Conservation (phyloP, 768 basidiomycete genomes). For the Suillus paluster region DNA sequence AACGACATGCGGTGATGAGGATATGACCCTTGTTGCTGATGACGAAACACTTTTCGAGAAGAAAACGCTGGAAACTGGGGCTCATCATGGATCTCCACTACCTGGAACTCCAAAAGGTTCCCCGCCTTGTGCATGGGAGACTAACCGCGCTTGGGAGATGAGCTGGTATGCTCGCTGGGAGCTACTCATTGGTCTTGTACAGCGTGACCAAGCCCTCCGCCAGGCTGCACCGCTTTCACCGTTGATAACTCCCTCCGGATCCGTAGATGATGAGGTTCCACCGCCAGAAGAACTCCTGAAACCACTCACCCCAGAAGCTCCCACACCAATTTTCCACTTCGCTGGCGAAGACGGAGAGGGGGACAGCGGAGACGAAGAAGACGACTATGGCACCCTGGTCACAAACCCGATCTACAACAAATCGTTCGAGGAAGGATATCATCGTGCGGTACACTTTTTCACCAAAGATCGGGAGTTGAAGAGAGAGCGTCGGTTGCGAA, state of each 20-base stretch:
- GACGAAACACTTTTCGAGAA: slow-evolving; percentile 24
- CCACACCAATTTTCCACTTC: slow-evolving; percentile 24
- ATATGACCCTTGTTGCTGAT: slow-evolving; percentile 59
- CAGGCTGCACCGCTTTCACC: slow-evolving; percentile 1
- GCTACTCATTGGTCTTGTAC: slow-evolving; percentile 49
- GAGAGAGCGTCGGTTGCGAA: neutral
- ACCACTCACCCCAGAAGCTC: neutral
- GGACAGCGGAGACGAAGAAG: slow-evolving; percentile 27
- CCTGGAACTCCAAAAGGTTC: neutral
- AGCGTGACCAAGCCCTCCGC: slow-evolving; percentile 29
- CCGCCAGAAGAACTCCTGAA: neutral
- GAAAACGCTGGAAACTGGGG: neutral
- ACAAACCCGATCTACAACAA: slow-evolving; percentile 19
- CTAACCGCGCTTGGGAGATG: slow-evolving; percentile 42
- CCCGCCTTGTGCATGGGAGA: slow-evolving; percentile 15
- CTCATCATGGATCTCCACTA: neutral
- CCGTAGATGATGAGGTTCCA: slow-evolving; percentile 2
- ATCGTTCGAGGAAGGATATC: slow-evolving; percentile 30
- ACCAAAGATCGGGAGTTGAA: slow-evolving; percentile 14
- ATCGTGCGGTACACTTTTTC: slow-evolving; percentile 31
- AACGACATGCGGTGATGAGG: slow-evolving; percentile 23
- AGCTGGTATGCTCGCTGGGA: slow-evolving; percentile 62
- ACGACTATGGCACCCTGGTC: slow-evolving; percentile 31
- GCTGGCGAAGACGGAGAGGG: slow-evolving; percentile 24
- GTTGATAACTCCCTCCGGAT: slow-evolving; percentile 6